phyloP scores from a whole-genome alignment of 176 grass and related monocot genomes.

The Eleusine coracana region DNA sequence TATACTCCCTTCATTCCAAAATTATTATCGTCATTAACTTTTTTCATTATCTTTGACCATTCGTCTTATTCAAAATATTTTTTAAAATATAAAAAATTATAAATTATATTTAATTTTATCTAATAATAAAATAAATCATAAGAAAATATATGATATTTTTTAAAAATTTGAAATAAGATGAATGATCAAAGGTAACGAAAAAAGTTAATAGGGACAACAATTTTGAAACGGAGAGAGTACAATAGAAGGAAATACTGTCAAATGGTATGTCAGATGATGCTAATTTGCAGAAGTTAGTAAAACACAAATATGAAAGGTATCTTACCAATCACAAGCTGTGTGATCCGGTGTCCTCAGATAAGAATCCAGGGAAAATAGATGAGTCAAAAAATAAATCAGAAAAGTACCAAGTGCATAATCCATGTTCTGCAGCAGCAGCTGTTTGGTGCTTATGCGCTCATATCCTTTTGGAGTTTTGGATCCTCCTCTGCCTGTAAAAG shows the following conservation, averaged over 20 bases:
- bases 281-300: not conserved
- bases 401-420: conserved; percentile 66
- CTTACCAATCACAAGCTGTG: conserved; percentile 74
- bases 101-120: no score
- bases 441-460: conserved; percentile 50
- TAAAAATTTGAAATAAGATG: no score
- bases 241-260: not conserved
- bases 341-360: conserved; percentile 86
- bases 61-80: no score
- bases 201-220: no score
- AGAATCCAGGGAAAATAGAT: conserved; percentile 91
- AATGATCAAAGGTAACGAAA: no score
- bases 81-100: no score
- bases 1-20: no score
- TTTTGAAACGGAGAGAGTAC: no score
- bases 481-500: conserved; percentile 70
- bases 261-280: not conserved
- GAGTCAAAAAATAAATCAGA: conserved; percentile 85
- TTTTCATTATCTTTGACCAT: no score
- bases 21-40: no score
- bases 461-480: conserved; percentile 39
- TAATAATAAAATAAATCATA: no score
- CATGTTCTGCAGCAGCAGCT: conserved; percentile 70
- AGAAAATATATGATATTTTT: no score
- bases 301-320: not conserved